These are phyloP conservation scores for Suhomyces sp. DNA, from an alignment of 805 yeast species.

Conservation along the genomic window DNA sequence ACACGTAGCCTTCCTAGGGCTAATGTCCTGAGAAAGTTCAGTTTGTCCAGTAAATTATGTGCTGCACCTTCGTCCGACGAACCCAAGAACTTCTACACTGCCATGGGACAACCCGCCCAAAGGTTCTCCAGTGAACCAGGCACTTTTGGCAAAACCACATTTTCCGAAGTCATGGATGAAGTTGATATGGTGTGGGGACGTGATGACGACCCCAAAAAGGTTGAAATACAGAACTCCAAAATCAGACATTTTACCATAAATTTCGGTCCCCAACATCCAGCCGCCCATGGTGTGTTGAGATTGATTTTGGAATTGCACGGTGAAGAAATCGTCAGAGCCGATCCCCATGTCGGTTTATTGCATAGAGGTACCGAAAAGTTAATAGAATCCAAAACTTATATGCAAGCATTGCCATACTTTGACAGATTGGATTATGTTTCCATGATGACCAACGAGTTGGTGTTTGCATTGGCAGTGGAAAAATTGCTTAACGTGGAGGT, in stretches of 20 bases:
- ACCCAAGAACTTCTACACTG: slow-evolving; percentile 33
- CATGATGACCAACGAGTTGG: slow-evolving; percentile 91
- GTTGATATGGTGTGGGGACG: slow-evolving; percentile 44
- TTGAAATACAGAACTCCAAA: slow-evolving; percentile 46
- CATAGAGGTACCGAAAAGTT: slow-evolving; percentile 89
- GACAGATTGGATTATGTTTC: slow-evolving; percentile 82
- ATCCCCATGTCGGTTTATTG: slow-evolving; percentile 84
- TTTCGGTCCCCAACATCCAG: slow-evolving; percentile 94
- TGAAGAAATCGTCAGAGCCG: slow-evolving; percentile 82
- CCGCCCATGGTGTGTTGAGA: slow-evolving; percentile 90
- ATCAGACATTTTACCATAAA: slow-evolving; percentile 86
- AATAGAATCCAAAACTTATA: slow-evolving; percentile 80
- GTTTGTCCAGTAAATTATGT: slow-evolving; percentile 13
- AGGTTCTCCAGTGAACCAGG: slow-evolving; percentile 33
- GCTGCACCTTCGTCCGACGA: slow-evolving; percentile 22
- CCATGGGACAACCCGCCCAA: slow-evolving; percentile 38
- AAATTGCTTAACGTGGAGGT: slow-evolving; percentile 81
- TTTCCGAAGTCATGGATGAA: slow-evolving; percentile 44
- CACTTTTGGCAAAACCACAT: slow-evolving; percentile 40
- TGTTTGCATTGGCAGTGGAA: slow-evolving; percentile 79
- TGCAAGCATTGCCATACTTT: slow-evolving; percentile 86
- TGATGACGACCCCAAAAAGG: slow-evolving; percentile 42
- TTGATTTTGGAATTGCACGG: slow-evolving; percentile 83
- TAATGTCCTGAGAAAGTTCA: slow-evolving; percentile 1
- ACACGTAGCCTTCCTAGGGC: slow-evolving; percentile 1